Evolutionary conservation across 257 asterid species (phyloP).

Genomic region (Thymus mandschuricus): DNA sequence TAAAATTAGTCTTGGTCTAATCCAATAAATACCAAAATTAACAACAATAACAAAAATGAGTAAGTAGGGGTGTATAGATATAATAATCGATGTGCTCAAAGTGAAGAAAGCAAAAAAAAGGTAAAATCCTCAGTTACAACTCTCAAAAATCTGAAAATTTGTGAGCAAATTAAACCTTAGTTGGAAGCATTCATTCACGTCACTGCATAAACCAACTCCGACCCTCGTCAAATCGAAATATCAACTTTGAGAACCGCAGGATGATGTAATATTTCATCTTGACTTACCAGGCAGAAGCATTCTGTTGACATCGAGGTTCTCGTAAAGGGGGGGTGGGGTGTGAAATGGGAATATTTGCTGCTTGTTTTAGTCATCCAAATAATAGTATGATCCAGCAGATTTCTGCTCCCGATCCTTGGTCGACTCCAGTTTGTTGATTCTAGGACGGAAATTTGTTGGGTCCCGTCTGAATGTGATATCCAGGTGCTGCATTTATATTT

Average conservation of each 20-base stretch:
- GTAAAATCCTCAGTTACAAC: constrained; percentile 28
- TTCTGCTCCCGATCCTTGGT: constrained; percentile 98
- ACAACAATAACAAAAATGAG: constrained; percentile 24
- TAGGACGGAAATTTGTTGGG: constrained; percentile 92
- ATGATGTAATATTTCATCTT: background rate
- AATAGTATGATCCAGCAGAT: constrained; percentile 88
- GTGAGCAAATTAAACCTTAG: constrained; percentile 13
- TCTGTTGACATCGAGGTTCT: constrained; percentile 19
- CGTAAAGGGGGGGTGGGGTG: constrained; percentile 8
- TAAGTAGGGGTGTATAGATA: background rate
- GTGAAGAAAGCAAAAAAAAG: constrained; percentile 19
- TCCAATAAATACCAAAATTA: constrained; percentile 18
- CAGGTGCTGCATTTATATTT: constrained; percentile 66
- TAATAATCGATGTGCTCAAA: constrained; percentile 19
- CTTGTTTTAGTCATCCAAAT: constrained; percentile 74
- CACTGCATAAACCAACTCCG: constrained; percentile 10
- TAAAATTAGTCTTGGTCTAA: background rate
- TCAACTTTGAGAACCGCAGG: constrained; percentile 8
- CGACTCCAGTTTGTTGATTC: constrained; percentile 95
- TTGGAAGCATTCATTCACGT: constrained; percentile 20
- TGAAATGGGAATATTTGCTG: constrained; percentile 17
- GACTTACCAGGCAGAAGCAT: constrained; percentile 15
- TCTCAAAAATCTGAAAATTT: constrained; percentile 28
- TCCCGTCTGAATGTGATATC: constrained; percentile 95
- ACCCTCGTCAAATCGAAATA: constrained; percentile 11